Evolutionary conservation across 1,284 basidiomycete species (phyloP), one percentile per base, ranked within the genome.

Genomic region (Lignosus rhinocerotis): DNA sequence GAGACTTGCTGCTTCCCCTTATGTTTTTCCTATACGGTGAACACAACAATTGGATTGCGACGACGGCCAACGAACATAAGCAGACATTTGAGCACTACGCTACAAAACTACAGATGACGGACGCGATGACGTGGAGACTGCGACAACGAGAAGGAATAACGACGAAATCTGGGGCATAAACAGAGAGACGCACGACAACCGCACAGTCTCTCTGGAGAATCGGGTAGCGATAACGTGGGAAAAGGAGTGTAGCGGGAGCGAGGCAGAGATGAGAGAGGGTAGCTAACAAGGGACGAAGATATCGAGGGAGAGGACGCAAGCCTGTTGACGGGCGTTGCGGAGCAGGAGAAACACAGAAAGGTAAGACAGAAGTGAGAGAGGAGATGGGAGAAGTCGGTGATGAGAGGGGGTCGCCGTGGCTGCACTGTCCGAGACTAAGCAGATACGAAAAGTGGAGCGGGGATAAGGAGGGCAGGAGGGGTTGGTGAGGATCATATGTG

Each of bases 31-130:
- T 2, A 8, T 34, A 50, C 48, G 55, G 50, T 34, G 43, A 58
- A 60, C 50, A 64, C 61, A 63, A 62, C 62, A 64, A 55, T 45
- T 55, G 62, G 56, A 46, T 60, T 65, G 65, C 60, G 65, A 67
- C 60, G 65, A 67, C 56, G 57, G 55, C 55, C 59, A 59, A 61
- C 61, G 58, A 58, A 62, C 59, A 65, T 64, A 61, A 59, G 57
- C 60, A 65, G 61, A 67, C 62, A 65, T 65, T 66, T 62, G 61
- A 66, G 66, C 66, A 70, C 68, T 72, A 72, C 67, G 69, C 70
- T 72, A 72, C 71, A 72, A 65, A 71, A 70, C 67, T 72, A 69
- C 69, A 70, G 60, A 63, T 63, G 59, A 56, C 54, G 59, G 64
- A 62, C 65, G 66, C 62, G 59, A 68, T 69, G 59, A 59, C 48